Base-by-base conservation (phyloP, 2,329 filamentous ascomycete genomes). In the Aspergillus sp. region DNA sequence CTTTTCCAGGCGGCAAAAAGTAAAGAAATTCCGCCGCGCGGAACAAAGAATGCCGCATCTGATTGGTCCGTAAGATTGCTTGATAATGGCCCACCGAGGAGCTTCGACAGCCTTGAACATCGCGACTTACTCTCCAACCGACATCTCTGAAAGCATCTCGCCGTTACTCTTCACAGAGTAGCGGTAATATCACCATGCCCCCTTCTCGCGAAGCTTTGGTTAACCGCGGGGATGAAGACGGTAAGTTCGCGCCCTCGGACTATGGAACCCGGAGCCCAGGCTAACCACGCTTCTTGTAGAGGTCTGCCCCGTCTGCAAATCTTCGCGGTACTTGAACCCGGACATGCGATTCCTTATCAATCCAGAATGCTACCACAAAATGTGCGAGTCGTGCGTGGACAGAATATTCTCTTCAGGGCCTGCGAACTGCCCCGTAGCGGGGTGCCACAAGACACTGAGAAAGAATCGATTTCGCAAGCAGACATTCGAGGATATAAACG, bases 301-400 rank as follows among this genome's bases (percentile, higher is more conserved):
- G 76, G 89, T 93, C 71, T 99, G 95, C 78, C 95, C 93, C 57
- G 91, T 98, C 66, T 99, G 95, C 89, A 97, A 97, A 78, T 96
- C 92, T 58, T 91, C 90, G 59, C 90, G 92, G 63, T 98, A 98
- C 80, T 89, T 98, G 69, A 97, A 97, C 80, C 88, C 87, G 60
- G 89, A 92, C 78, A 93, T 99, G 85, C 85, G 89, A 63, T 98
- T 99, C 78, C 89, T 95, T 66, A 93, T 99, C 79, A 97, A 98
- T 74, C 91, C 93, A 8, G 92, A 96, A 81, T 99, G 95, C 84
- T 99, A 99, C 81, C 95, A 99, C 81, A 91, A 91, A 66, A 98
- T 99, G 91, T 99, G 95, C 81, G 89, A 91, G 74, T 93, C 90
- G 56, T 99, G 95, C 79, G 93, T 98, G 42, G 90, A 93, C 75